Conservation (phyloP, 1,139 yeast genomes). For the Geotrichum histeridarum region DNA sequence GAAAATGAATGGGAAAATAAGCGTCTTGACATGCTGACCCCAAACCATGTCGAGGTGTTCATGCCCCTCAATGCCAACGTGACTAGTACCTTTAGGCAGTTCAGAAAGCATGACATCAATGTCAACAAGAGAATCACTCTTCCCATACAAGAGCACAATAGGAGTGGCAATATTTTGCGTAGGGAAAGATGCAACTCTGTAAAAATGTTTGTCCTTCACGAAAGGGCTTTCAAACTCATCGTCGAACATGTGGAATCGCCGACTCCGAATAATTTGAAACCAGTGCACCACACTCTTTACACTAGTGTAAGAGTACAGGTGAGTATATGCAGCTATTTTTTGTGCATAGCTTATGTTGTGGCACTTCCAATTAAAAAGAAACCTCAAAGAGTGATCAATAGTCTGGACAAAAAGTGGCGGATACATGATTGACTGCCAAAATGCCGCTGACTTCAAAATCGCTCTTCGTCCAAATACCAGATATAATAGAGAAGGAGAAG, state of each 20-base stretch:
- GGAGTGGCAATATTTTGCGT: slow-evolving; percentile 64
- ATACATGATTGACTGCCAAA: slow-evolving; percentile 79
- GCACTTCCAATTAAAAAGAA: slow-evolving; percentile 76
- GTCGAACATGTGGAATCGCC: slow-evolving; percentile 82
- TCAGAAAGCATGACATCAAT: slow-evolving; percentile 65
- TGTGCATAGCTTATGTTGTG: slow-evolving; percentile 64
- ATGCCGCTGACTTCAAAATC: slow-evolving; percentile 66
- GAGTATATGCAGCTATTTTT: slow-evolving; percentile 72
- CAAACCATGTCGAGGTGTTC: slow-evolving; percentile 89
- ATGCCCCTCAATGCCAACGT: slow-evolving; percentile 50
- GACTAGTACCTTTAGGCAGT: slow-evolving; percentile 43
- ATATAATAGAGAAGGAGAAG: slow-evolving; percentile 73
- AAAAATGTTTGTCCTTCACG: slow-evolving; percentile 41
- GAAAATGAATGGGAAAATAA: slow-evolving; percentile 51
- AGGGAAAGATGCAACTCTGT: slow-evolving; percentile 62
- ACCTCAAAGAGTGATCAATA: slow-evolving; percentile 62
- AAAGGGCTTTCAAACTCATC: slow-evolving; percentile 42
- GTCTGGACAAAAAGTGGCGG: slow-evolving; percentile 74
- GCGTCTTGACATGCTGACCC: slow-evolving; percentile 63
- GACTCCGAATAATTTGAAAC: slow-evolving; percentile 86
- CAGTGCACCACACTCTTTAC: slow-evolving; percentile 93
- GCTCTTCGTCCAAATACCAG: slow-evolving; percentile 69
- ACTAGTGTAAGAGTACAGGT: slow-evolving; percentile 82
- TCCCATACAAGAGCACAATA: slow-evolving; percentile 73
- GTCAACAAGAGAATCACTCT: slow-evolving; percentile 75